Evolutionary conservation across 1,139 yeast genomes (phyloP).

Genomic region (Candida frijolesensis): DNA sequence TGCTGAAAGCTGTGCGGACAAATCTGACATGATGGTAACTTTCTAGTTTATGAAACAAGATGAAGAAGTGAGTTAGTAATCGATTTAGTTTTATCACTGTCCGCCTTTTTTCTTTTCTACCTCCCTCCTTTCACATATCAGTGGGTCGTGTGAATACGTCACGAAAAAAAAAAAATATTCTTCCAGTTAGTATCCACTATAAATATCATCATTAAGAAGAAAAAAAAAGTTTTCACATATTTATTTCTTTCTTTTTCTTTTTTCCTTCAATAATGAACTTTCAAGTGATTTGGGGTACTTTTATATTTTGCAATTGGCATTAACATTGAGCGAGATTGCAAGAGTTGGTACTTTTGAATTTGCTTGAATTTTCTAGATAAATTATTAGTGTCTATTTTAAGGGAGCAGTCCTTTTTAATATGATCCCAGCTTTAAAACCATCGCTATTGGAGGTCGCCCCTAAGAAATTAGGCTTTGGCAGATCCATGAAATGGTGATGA

Average conservation of each 20-base stretch:
- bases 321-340: conserved; percentile 11
- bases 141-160: not conserved
- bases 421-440: conserved; percentile 64
- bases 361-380: conserved; percentile 27
- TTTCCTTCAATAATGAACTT: conserved; percentile 5
- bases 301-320: conserved; percentile 7
- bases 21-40: conserved; percentile 37
- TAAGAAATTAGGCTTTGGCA: conserved; percentile 40
- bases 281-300: not conserved
- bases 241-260: conserved; percentile 2
- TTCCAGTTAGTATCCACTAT: not conserved
- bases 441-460: conserved; percentile 91
- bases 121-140: not conserved
- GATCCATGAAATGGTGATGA: conserved; percentile 79
- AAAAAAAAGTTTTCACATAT: not conserved
- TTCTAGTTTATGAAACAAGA: not conserved
- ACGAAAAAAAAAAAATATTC: not conserved
- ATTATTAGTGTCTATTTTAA: conserved; percentile 14
- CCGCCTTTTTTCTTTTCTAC: not conserved
- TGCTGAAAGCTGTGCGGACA: conserved; percentile 51
- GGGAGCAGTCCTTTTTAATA: conserved; percentile 15
- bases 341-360: conserved; percentile 1
- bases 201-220: not conserved
- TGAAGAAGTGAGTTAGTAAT: not conserved
- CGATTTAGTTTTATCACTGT: not conserved